Conservation (phyloP, 257 asterid genomes). For the Cordia subcordata region DNA sequence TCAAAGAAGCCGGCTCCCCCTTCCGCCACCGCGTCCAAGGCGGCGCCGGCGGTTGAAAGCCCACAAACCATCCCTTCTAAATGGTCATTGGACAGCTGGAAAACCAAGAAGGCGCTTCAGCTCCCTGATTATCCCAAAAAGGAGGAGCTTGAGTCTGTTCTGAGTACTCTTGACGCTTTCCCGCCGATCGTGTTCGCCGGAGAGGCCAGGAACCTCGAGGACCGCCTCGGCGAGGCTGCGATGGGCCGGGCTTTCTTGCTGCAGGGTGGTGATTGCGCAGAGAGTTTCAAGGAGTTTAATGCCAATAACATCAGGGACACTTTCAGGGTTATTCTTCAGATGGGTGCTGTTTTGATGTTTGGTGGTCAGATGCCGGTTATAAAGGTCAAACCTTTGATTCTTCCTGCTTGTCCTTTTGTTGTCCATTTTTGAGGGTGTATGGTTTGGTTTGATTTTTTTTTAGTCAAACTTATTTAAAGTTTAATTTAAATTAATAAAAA, state of each 20-base stretch:
- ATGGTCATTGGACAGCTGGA: constrained; percentile 53
- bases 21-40: constrained; percentile 18
- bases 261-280: constrained; percentile 89
- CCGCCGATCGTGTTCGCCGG: constrained; percentile 87
- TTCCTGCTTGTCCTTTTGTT: neutral
- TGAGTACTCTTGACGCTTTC: constrained; percentile 45
- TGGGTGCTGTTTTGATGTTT: constrained; percentile 80
- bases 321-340: constrained; percentile 68
- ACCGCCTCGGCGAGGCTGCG: constrained; percentile 66
- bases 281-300: constrained; percentile 78
- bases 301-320: constrained; percentile 77
- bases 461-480: too few relatives aligned
- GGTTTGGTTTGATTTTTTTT: neutral
- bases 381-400: constrained; percentile 33
- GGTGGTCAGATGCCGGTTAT: constrained; percentile 79
- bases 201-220: constrained; percentile 73
- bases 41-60: constrained; percentile 6
- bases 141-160: constrained; percentile 47
- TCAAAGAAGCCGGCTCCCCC: constrained; percentile 26
- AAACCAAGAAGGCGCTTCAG: constrained; percentile 46
- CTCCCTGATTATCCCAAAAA: constrained; percentile 46
- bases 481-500: too few relatives aligned
- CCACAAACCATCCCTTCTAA: constrained; percentile 5
- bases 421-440: neutral
- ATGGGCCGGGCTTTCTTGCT: constrained; percentile 71